Percentiles rank a stretch among this genome's conserved stretches.
These are phyloP conservation scores for Whalleya microplaca DNA, from an alignment of 2,329 filamentous ascomycete genomes.

Conservation along the genomic window DNA sequence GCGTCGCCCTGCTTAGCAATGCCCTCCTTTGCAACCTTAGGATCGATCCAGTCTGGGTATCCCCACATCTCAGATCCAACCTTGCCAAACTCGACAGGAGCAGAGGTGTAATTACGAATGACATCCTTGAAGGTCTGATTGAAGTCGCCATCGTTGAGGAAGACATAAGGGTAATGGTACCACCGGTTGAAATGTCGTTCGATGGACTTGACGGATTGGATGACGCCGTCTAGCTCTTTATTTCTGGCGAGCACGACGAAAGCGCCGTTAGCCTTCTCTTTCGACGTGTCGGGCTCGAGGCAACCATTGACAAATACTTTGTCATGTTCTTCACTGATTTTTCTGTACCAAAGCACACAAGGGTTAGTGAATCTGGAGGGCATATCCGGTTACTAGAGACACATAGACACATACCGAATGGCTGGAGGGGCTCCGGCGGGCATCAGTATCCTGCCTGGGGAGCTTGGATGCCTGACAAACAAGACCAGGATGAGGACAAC, in stretches of 20 bases:
- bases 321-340: slow-evolving; percentile 96
- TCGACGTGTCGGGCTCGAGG: slow-evolving; percentile 75
- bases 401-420: slow-evolving; percentile 71
- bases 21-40: slow-evolving; percentile 90
- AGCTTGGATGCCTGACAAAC: slow-evolving; percentile 85
- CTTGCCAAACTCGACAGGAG: slow-evolving; percentile 87
- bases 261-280: slow-evolving; percentile 86
- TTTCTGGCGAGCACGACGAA: slow-evolving; percentile 96
- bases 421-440: slow-evolving; percentile 85
- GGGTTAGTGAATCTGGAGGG: slow-evolving; percentile 9
- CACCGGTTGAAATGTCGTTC: slow-evolving; percentile 99
- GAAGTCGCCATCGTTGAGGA: slow-evolving; percentile 97
- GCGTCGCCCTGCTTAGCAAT: slow-evolving; percentile 95
- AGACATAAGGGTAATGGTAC: slow-evolving; percentile 98
- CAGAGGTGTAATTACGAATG: slow-evolving; percentile 87
- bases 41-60: slow-evolving; percentile 94
- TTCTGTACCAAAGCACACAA: slow-evolving; percentile 55
- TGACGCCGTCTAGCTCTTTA: slow-evolving; percentile 92
- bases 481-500: slow-evolving; percentile 89
- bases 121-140: slow-evolving; percentile 90
- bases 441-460: slow-evolving; percentile 80
- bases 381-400: background rate
- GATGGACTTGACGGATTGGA: slow-evolving; percentile 96
- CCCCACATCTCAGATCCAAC: slow-evolving; percentile 93
- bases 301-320: slow-evolving; percentile 95